phyloP scores from a whole-genome alignment of 2,329 filamentous ascomycete genomes.

The Cryphonectria naterciae region DNA sequence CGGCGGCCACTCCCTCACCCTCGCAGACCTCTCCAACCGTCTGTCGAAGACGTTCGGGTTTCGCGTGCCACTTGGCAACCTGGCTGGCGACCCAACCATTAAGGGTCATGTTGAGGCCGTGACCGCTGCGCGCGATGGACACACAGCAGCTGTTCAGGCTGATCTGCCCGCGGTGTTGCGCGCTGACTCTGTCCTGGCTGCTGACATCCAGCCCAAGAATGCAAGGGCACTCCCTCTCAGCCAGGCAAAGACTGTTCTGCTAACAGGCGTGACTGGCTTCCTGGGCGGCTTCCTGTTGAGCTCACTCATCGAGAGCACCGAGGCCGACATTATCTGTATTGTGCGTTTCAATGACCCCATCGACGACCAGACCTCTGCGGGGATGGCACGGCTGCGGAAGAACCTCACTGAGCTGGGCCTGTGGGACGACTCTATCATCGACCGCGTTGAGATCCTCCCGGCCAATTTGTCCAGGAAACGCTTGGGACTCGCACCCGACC shows the following conservation, averaged over 20 bases:
- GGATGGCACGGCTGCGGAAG: conserved; percentile 72
- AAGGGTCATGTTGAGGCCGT: conserved; percentile 74
- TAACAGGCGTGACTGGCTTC: conserved; percentile 79
- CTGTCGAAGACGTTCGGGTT: conserved; percentile 73
- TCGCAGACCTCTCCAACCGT: conserved; percentile 76
- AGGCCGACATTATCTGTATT: conserved; percentile 71
- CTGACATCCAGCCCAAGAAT: conserved; percentile 66
- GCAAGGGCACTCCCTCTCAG: conserved; percentile 61
- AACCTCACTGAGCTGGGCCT: conserved; percentile 79
- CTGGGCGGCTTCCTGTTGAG: conserved; percentile 75
- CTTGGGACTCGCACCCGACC: conserved; percentile 68
- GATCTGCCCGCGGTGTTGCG: conserved; percentile 72
- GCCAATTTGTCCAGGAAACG: conserved; percentile 72
- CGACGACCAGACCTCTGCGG: conserved; percentile 65
- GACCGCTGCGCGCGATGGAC: conserved; percentile 70
- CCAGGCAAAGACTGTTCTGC: conserved; percentile 68
- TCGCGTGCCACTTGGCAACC: conserved; percentile 69
- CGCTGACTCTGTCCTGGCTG: conserved; percentile 68
- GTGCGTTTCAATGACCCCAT: conserved; percentile 73
- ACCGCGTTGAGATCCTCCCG: conserved; percentile 75
- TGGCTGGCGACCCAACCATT: conserved; percentile 73
- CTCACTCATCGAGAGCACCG: conserved; percentile 68
- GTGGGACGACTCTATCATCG: conserved; percentile 77
- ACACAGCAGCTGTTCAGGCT: conserved; percentile 75
- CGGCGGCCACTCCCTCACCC: conserved; percentile 75